Evolutionary conservation across 2,329 filamentous ascomycete genomes (phyloP).

Genomic region (Verticillium nonalfalfae): DNA sequence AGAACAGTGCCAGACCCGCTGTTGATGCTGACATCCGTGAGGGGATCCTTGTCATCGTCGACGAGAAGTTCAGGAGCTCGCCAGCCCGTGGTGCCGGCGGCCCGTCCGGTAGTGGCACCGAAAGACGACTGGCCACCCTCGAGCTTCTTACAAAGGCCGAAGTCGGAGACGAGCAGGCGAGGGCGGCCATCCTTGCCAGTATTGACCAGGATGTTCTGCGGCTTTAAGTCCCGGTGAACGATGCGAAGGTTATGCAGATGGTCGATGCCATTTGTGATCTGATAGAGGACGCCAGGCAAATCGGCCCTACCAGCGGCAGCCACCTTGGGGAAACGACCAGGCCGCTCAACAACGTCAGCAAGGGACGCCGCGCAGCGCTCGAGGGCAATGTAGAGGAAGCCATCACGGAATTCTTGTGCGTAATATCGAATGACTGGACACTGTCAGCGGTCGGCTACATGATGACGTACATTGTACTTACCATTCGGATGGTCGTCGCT

Average conservation of each 20-base stretch:
- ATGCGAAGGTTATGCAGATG: constrained; percentile 90
- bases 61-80: constrained; percentile 89
- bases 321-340: constrained; percentile 58
- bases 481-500: constrained; percentile 92
- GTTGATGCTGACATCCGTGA: constrained; percentile 48
- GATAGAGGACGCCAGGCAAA: constrained; percentile 72
- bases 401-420: constrained; percentile 79
- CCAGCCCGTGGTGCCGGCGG: constrained; percentile 92
- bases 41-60: constrained; percentile 55
- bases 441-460: constrained; percentile 16
- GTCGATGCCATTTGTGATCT: constrained; percentile 82
- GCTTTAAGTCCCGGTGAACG: constrained; percentile 94
- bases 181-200: constrained; percentile 64
- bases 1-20: constrained; percentile 56
- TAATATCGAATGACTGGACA: constrained; percentile 83
- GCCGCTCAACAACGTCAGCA: constrained; percentile 82
- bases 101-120: constrained; percentile 87
- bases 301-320: constrained; percentile 69
- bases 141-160: constrained; percentile 94
- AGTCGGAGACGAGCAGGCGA: constrained; percentile 93
- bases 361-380: constrained; percentile 92
- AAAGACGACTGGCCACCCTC: constrained; percentile 93
- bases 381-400: constrained; percentile 92
- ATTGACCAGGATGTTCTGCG: constrained; percentile 90
- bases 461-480: constrained; percentile 21